Percentiles rank a stretch among this genome's conserved stretches.
Evolutionary conservation across 768 basidiomycete genomes (phyloP).

Genomic region (Hypholoma sublateritium): DNA sequence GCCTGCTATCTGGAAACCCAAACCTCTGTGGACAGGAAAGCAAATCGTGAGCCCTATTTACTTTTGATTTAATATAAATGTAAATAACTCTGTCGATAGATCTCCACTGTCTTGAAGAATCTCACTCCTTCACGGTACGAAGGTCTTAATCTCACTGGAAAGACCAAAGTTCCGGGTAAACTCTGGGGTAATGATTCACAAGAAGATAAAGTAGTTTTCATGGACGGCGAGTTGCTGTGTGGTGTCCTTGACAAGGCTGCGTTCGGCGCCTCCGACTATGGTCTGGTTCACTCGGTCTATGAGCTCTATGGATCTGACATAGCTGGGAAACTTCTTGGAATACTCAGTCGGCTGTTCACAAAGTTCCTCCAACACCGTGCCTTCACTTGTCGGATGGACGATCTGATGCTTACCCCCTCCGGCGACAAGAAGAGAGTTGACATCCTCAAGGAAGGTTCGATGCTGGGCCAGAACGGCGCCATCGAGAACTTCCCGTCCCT

Average conservation of each 20-base stretch:
- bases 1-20: conserved; percentile 90
- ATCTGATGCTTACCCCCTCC: conserved; percentile 83
- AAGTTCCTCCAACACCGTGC: conserved; percentile 96
- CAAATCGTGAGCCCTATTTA: conserved; percentile 73
- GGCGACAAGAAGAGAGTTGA: conserved; percentile 72
- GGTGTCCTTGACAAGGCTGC: conserved; percentile 97
- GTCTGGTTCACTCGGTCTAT: conserved; percentile 95
- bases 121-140: conserved; percentile 78
- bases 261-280: conserved; percentile 94
- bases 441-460: conserved; percentile 64
- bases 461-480: conserved; percentile 83
- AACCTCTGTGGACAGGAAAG: conserved; percentile 95
- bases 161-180: conserved; percentile 85
- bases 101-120: conserved; percentile 92
- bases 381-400: conserved; percentile 99
- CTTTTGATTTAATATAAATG: background rate
- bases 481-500: conserved; percentile 89
- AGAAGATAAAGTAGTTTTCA: conserved; percentile 86
- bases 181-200: conserved; percentile 81
- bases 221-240: conserved; percentile 90
- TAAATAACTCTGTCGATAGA: conserved; percentile 44
- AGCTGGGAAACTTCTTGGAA: conserved; percentile 89
- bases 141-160: conserved; percentile 82
- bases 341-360: conserved; percentile 92
- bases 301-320: conserved; percentile 90